These are phyloP conservation scores for Gentiana dahurica DNA, from an alignment of 257 asterid species.

Conservation along the genomic window DNA sequence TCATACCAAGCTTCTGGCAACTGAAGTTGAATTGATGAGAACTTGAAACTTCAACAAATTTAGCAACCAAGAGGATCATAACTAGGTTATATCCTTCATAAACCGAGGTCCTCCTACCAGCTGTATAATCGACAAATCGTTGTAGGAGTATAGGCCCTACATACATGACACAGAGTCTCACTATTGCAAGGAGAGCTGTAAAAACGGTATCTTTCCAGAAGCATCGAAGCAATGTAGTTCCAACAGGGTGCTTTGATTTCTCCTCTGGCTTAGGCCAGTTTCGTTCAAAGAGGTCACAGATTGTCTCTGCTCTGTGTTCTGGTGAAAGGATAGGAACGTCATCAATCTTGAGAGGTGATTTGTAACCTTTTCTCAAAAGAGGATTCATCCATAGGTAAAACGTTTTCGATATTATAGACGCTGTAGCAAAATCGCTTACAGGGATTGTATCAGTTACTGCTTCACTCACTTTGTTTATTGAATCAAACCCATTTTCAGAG, in stretches of 20 bases:
- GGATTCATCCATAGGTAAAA: slow-evolving; percentile 96
- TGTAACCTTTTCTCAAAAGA: slow-evolving; percentile 15
- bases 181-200: slow-evolving; percentile 14
- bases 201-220: slow-evolving; percentile 63
- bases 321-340: slow-evolving; percentile 81
- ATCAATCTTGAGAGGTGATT: too few relatives aligned
- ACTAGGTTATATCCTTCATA: too few relatives aligned
- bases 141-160: too few relatives aligned
- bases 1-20: too few relatives aligned
- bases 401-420: slow-evolving; percentile 55
- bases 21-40: too few relatives aligned
- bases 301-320: slow-evolving; percentile 55
- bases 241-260: too few relatives aligned
- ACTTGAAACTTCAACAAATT: too few relatives aligned
- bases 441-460: slow-evolving; percentile 32
- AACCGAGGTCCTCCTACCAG: too few relatives aligned
- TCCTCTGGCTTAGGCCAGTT: too few relatives aligned
- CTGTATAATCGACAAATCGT: too few relatives aligned
- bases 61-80: too few relatives aligned
- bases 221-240: slow-evolving; percentile 25
- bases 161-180: too few relatives aligned
- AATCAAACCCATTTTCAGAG: slow-evolving; percentile 21
- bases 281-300: slow-evolving; percentile 20
- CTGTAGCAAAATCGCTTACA: slow-evolving; percentile 62
- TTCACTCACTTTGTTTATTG: slow-evolving; percentile 20